phyloP scores from a whole-genome alignment of 768 basidiomycete genomes.

The Holtermannia corniformis region DNA sequence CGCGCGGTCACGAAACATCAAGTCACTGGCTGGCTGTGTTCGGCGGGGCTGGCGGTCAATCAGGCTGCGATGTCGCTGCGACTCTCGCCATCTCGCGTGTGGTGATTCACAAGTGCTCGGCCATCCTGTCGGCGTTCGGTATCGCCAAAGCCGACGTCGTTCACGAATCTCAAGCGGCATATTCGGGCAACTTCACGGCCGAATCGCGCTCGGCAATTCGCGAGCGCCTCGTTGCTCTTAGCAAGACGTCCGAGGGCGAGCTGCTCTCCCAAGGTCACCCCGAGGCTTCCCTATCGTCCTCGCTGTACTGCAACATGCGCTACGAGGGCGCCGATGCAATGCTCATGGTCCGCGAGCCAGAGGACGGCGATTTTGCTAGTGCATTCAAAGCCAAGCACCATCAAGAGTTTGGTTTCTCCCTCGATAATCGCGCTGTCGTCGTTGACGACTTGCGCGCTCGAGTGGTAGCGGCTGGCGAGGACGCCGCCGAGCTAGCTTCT shows the following conservation, averaged over 20 bases:
- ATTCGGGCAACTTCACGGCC: conserved; percentile 83
- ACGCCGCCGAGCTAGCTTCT: no score
- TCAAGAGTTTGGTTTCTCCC: conserved; percentile 80
- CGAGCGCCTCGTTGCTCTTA: neutral
- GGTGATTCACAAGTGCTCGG: conserved; percentile 57
- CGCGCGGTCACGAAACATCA: conserved; percentile 69
- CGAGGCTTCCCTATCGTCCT: conserved; percentile 50
- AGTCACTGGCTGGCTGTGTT: conserved; percentile 50
- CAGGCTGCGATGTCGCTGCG: conserved; percentile 28
- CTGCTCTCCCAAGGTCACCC: conserved; percentile 77
- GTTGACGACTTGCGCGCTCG: no score
- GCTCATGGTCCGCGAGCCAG: conserved; percentile 59
- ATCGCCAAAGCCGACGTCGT: conserved; percentile 53
- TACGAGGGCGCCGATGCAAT: conserved; percentile 56
- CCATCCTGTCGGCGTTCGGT: conserved; percentile 87
- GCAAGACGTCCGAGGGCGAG: conserved; percentile 72
- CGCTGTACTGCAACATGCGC: conserved; percentile 47
- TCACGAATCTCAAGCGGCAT: conserved; percentile 84
- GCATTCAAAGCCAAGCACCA: conserved; percentile 74
- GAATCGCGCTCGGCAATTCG: no score
- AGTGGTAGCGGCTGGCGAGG: no score
- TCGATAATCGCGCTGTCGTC: conserved; percentile 78
- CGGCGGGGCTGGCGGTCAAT: conserved; percentile 41
- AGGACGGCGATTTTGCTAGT: conserved; percentile 63
- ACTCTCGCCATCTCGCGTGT: conserved; percentile 8